Conservation (phyloP, 768 basidiomycete species). For the Termitomyces bulborhizus region DNA sequence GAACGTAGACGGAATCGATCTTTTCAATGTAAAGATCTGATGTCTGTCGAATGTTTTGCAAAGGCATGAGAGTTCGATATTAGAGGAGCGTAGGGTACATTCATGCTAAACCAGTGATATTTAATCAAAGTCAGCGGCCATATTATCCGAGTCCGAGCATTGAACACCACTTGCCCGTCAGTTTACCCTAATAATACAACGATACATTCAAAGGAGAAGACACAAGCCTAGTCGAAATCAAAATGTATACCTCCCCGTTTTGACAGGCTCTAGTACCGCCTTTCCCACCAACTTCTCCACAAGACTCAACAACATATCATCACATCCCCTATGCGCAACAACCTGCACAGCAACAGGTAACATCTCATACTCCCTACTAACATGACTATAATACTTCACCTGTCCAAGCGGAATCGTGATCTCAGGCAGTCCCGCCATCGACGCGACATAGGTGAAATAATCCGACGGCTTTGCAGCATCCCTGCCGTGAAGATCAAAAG, state of each 20-base stretch:
- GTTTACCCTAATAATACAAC: background rate
- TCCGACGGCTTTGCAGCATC: constrained; percentile 12
- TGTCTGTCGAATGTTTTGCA: background rate
- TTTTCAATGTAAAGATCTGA: background rate
- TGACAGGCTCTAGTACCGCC: constrained; percentile 19
- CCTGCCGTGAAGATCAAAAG: background rate
- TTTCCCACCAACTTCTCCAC: constrained; percentile 21
- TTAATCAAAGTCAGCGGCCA: too few species aligned
- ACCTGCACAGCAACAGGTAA: constrained; percentile 32
- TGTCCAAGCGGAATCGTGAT: constrained; percentile 31
- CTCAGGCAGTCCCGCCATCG: constrained; percentile 32
- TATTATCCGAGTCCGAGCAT: too few species aligned
- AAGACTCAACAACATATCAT: constrained; percentile 26
- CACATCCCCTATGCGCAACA: constrained; percentile 28
- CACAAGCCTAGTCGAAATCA: background rate
- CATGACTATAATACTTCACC: constrained; percentile 26
- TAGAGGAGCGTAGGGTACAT: too few species aligned
- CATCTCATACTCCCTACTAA: constrained; percentile 26
- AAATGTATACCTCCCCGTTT: constrained; percentile 19
- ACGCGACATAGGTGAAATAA: constrained; percentile 28
- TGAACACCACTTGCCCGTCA: too few species aligned
- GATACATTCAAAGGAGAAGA: background rate
- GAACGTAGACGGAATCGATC: background rate
- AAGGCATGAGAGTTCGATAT: background rate
- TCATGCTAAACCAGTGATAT: too few species aligned